Evolutionary conservation across 2,329 filamentous ascomycete genomes (phyloP), one percentile per base, ranked within the genome.

Genomic region (Clarireedia monteithiana): DNA sequence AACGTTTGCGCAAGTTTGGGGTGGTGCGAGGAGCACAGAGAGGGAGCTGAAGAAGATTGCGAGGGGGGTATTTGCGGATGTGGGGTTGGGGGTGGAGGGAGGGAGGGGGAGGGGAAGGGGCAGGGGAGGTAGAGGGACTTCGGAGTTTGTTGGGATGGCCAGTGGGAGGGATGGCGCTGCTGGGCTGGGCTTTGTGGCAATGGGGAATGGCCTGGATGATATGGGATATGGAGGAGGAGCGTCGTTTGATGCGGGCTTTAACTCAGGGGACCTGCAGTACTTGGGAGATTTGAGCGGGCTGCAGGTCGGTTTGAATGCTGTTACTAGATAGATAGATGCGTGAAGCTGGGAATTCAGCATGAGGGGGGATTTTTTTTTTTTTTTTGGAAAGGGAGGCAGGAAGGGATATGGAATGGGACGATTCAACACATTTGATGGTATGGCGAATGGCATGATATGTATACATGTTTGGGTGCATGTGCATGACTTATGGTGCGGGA

Each of bases 1-100:
- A 58, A 72, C 75, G 0, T 70, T 84, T 20, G 76, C 74, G 12
- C 74, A 74, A 23, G 77, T 78, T 1, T 85, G 81, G 82, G 73
- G 75, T 1, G 77, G 83, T 44, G 79, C 80, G 5, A 70, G 72
- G 38, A 74, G 77, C 14, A 79, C 81, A 9, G 73, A 82, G 60
- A 74, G 73, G 34, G 80, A 84, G 63, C 50, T 52, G 30, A 65
- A 63, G 55, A 46, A 30, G 50, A 61, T 64, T 57, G 61, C 61
- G 6, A 57, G 62, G 39, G 48, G 34, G 0, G 60, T 65, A 0
- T 63, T 63, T 44, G 48, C 30, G 1, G 27, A 36, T 6, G 4
- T 14, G 14, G 26, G 17, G n/a, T 6, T 26, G 7, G 34, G 26
- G 1, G 14, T 15, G 34, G 50, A 36, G 2, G 27, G 38, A 6